Percentiles rank a stretch among this genome's conserved stretches.
Evolutionary conservation across 139 green algal species (phyloP).

Genomic region (Chlorella vulgaris): DNA sequence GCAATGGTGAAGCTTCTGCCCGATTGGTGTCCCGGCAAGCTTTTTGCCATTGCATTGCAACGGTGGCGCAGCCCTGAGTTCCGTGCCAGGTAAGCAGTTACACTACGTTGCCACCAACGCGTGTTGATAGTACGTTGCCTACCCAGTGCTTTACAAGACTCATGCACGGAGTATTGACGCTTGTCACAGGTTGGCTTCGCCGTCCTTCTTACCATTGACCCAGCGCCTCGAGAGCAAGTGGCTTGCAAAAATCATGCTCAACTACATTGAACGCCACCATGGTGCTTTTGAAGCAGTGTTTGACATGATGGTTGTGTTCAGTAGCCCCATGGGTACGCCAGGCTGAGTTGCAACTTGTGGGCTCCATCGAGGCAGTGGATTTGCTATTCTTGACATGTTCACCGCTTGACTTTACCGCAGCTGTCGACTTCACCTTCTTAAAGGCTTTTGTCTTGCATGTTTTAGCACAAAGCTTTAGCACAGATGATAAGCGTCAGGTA

Average conservation of each 20-base stretch:
- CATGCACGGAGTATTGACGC: too few species aligned
- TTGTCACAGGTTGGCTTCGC: conserved; percentile 47
- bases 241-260: conserved; percentile 84
- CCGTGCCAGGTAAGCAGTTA: conserved; percentile 21
- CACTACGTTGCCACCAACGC: too few species aligned
- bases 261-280: conserved; percentile 67
- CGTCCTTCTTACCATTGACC: conserved; percentile 45
- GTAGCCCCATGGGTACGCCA: conserved; percentile 34
- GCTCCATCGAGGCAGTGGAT: too few species aligned
- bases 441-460: conserved; percentile 64
- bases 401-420: not conserved
- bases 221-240: conserved; percentile 81
- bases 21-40: conserved; percentile 66
- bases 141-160: not conserved
- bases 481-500: conserved; percentile 55
- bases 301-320: conserved; percentile 80
- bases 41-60: conserved; percentile 59
- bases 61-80: conserved; percentile 65
- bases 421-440: conserved; percentile 87
- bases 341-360: too few species aligned
- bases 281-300: conserved; percentile 78
- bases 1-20: conserved; percentile 78
- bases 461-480: conserved; percentile 61
- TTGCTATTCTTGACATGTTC: not conserved
- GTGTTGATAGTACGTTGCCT: not conserved